Evolutionary conservation across 2,329 filamentous ascomycete species (phyloP).

Genomic region (Grosmannia penicillata): DNA sequence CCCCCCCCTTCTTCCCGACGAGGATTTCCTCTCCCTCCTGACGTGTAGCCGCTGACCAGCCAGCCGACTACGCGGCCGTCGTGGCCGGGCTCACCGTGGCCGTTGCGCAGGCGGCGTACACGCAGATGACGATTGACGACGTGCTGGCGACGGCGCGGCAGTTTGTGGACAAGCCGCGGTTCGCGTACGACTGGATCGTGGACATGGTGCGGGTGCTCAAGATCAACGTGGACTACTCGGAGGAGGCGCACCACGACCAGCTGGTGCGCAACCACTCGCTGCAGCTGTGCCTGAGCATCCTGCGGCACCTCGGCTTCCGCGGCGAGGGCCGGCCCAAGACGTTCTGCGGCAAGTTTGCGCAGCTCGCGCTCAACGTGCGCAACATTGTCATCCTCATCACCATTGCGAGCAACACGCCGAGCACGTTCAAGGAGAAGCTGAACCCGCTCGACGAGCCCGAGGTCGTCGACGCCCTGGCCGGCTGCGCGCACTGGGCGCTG

Average conservation of each 20-base stretch:
- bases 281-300: constrained; percentile 62
- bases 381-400: constrained; percentile 54
- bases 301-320: constrained; percentile 62
- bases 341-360: constrained; percentile 60
- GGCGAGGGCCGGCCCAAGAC: constrained; percentile 46
- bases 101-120: constrained; percentile 28
- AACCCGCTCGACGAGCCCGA: constrained; percentile 55
- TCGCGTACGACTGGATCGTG: constrained; percentile 46
- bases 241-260: constrained; percentile 56
- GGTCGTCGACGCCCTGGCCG: constrained; percentile 55
- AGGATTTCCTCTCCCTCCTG: too few relatives aligned
- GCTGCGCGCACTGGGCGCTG: constrained; percentile 65
- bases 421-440: constrained; percentile 37
- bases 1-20: too few relatives aligned
- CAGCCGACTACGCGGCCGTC: constrained; percentile 40
- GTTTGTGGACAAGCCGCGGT: constrained; percentile 25
- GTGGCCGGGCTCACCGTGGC: constrained; percentile 46
- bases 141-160: constrained; percentile 54
- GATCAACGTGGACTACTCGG: constrained; percentile 66
- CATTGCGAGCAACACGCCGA: constrained; percentile 43
- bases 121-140: constrained; percentile 48
- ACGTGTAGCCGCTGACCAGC: too few relatives aligned
- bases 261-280: constrained; percentile 60
- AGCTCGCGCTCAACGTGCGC: constrained; percentile 59
- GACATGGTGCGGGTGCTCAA: constrained; percentile 57